These are phyloP conservation scores for Gleditsia sinensis DNA, from an alignment of 306 rosid species.

Conservation along the genomic window DNA sequence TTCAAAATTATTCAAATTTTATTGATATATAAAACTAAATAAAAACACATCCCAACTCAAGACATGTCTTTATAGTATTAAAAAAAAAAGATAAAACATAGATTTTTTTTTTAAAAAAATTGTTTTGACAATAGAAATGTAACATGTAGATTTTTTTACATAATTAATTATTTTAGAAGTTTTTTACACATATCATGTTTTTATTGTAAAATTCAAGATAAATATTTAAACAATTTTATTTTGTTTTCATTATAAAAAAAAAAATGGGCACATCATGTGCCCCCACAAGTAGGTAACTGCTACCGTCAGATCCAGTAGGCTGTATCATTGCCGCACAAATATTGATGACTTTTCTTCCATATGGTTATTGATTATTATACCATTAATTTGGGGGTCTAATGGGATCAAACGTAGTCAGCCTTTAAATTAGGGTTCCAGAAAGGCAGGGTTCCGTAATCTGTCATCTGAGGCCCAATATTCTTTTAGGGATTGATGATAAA, in stretches of 20 bases:
- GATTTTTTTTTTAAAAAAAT: no score
- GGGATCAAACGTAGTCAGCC: slow-evolving; percentile 59
- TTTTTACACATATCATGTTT: no score
- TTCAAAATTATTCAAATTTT: no score
- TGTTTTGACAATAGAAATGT: no score
- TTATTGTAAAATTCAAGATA: no score
- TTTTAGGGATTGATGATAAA: slow-evolving; percentile 89
- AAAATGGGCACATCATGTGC: slow-evolving; percentile 51
- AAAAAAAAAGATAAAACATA: no score
- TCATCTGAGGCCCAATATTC: slow-evolving; percentile 84
- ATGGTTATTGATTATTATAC: neutral
- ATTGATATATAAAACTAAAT: neutral
- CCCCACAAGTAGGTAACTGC: slow-evolving; percentile 62
- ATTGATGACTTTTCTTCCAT: slow-evolving; percentile 33
- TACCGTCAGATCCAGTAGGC: slow-evolving; percentile 71
- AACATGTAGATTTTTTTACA: no score
- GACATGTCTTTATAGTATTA: neutral
- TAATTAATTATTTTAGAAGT: no score
- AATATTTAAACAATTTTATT: no score
- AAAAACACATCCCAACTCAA: neutral
- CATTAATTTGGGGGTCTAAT: slow-evolving; percentile 35
- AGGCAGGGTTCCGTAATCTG: slow-evolving; percentile 50
- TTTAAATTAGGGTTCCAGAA: slow-evolving; percentile 59
- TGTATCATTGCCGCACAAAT: slow-evolving; percentile 68
- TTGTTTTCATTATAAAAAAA: no score